phyloP scores from a whole-genome alignment of 169 alveolate genomes.

The Eimeria praecox region DNA sequence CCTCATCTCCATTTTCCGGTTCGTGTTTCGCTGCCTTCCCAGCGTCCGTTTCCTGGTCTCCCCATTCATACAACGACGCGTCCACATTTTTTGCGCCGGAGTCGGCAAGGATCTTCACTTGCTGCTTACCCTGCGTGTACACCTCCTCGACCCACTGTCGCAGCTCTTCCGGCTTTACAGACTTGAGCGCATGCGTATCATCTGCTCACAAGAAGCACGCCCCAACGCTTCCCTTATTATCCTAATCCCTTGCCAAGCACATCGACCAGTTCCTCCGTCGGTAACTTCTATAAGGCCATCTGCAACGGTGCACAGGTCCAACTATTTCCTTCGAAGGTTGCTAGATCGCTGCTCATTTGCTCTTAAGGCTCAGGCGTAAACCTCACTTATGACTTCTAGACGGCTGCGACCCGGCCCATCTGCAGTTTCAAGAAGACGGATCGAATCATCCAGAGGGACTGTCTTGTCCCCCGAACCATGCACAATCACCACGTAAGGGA shows the following conservation, averaged over 20 bases:
- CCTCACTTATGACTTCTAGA: constrained; percentile 81
- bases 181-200: constrained; percentile 77
- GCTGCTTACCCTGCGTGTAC: constrained; percentile 71
- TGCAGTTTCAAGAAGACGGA: constrained; percentile 82
- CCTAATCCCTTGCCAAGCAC: background rate
- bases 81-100: constrained; percentile 81
- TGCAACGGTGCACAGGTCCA: background rate
- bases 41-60: constrained; percentile 44
- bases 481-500: constrained; percentile 83
- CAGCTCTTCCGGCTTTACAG: constrained; percentile 79
- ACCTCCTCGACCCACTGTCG: constrained; percentile 83
- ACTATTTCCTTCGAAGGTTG: background rate
- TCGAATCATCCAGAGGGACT: constrained; percentile 83
- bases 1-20: constrained; percentile 16
- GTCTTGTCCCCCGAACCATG: constrained; percentile 83
- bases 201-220: constrained; percentile 62
- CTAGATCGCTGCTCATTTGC: too few species aligned
- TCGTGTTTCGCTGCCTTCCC: constrained; percentile 20
- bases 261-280: background rate
- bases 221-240: background rate
- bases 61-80: constrained; percentile 75
- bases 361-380: background rate
- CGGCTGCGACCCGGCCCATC: constrained; percentile 83
- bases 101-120: constrained; percentile 71
- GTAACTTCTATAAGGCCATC: background rate